These are phyloP conservation scores for Anthracocystis setariae DNA, from an alignment of 1,284 basidiomycete species.

Conservation along the genomic window DNA sequence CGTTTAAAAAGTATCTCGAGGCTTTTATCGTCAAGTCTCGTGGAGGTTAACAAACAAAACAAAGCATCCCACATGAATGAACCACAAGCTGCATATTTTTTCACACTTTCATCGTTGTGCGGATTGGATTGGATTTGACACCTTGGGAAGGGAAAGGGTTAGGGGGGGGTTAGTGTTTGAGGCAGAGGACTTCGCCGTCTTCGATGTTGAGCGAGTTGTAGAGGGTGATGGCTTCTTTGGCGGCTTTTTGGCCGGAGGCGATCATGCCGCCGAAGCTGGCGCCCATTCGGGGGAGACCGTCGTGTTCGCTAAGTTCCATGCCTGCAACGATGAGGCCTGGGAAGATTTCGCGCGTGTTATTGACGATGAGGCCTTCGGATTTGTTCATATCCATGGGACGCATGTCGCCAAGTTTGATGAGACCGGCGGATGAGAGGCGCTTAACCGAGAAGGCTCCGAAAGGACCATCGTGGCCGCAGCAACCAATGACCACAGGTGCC, in stretches of 20 bases:
- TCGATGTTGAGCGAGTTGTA: constrained; percentile 74
- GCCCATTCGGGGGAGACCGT: constrained; percentile 76
- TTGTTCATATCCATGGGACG: constrained; percentile 68
- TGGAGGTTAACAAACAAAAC: constrained; percentile 19
- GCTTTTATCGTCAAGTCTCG: constrained; percentile 50
- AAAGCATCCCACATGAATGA: constrained; percentile 1
- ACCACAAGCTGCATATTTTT: too few relatives aligned
- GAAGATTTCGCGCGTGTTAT: constrained; percentile 79
- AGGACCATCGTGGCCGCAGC: constrained; percentile 80
- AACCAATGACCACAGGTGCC: constrained; percentile 73
- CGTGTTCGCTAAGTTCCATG: constrained; percentile 85
- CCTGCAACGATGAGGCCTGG: constrained; percentile 79
- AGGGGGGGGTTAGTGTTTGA: constrained; percentile 23
- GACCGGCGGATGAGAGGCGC: constrained; percentile 79
- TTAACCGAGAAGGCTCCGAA: constrained; percentile 88
- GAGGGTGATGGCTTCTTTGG: constrained; percentile 77
- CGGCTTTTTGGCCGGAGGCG: constrained; percentile 80
- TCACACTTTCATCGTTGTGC: not conserved
- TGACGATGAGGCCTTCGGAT: constrained; percentile 66
- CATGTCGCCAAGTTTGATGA: constrained; percentile 84
- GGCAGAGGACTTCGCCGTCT: constrained; percentile 73
- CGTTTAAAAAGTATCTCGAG: constrained; percentile 72
- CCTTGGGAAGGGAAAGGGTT: not conserved
- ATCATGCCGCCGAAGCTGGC: constrained; percentile 81
- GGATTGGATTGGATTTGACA: constrained; percentile 1